phyloP scores from a whole-genome alignment of 768 basidiomycete species.

The Rhodotorula sphaerocarpa region DNA sequence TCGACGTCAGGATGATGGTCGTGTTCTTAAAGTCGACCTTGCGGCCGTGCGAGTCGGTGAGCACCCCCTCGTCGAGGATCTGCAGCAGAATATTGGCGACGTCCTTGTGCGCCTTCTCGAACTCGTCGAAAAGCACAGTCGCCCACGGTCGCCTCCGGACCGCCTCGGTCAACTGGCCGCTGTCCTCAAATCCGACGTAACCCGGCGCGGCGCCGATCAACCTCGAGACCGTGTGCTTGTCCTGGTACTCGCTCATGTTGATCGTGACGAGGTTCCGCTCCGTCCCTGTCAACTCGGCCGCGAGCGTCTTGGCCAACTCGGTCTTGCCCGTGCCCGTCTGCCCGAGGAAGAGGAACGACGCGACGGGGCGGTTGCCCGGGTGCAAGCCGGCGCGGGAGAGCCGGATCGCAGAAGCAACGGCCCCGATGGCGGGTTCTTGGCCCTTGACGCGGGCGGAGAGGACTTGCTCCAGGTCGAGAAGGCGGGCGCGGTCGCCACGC shows the following conservation, averaged over 20 bases:
- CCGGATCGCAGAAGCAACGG: conserved; percentile 79
- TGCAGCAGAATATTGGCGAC: conserved; percentile 47
- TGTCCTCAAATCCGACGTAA: conserved; percentile 81
- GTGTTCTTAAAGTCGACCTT: conserved; percentile 43
- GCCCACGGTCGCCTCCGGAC: conserved; percentile 35
- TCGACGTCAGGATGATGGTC: conserved; percentile 29
- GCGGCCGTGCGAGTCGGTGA: conserved; percentile 46
- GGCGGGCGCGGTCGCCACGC: conserved; percentile 57
- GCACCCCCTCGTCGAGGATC: conserved; percentile 46
- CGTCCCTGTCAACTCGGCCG: conserved; percentile 77
- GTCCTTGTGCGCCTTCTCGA: conserved; percentile 47
- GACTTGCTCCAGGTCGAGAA: conserved; percentile 73
- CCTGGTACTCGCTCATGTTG: conserved; percentile 41
- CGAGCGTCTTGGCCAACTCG: conserved; percentile 76
- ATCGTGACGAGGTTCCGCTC: conserved; percentile 31
- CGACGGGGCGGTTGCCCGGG: conserved; percentile 76
- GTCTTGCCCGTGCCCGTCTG: conserved; percentile 69
- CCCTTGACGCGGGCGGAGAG: conserved; percentile 69
- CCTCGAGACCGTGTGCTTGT: conserved; percentile 79
- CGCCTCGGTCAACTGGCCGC: conserved; percentile 50
- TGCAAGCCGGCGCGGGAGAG: conserved; percentile 89
- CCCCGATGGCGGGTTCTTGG: conserved; percentile 70
- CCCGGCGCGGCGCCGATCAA: conserved; percentile 89
- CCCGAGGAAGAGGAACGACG: conserved; percentile 56
- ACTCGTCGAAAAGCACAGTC: conserved; percentile 30